Percentiles rank a stretch among this genome's conserved stretches.
These are phyloP conservation scores for Leptodermis oblonga DNA, from an alignment of 257 asterid species.

Conservation along the genomic window DNA sequence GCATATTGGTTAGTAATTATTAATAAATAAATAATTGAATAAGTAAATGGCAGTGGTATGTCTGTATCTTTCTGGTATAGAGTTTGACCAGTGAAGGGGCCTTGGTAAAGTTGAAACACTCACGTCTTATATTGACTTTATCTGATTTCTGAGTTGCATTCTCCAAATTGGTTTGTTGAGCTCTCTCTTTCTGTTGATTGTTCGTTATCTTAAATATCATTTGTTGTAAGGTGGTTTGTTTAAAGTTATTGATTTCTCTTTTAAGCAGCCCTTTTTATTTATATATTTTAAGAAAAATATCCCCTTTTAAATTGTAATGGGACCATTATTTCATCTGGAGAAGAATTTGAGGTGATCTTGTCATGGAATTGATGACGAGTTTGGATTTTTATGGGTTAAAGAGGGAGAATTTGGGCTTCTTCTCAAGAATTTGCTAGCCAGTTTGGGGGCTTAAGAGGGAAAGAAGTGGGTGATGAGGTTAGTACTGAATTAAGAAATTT, in stretches of 20 bases:
- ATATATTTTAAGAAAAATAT: conserved; percentile 3
- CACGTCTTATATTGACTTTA: not conserved
- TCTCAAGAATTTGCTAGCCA: conserved; percentile 38
- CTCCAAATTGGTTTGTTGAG: conserved; percentile 62
- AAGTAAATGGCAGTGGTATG: not conserved
- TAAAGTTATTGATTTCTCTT: conserved; percentile 42
- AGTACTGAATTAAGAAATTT: conserved; percentile 23
- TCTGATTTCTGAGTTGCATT: not conserved
- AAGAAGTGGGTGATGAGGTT: conserved; percentile 93
- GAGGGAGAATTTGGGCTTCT: conserved; percentile 19
- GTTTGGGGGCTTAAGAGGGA: conserved; percentile 72
- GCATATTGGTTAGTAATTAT: too few relatives aligned
- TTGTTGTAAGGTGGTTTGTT: conserved; percentile 64
- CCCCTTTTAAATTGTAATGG: conserved; percentile 32
- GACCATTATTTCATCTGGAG: conserved; percentile 31
- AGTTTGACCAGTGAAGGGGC: conserved; percentile 41
- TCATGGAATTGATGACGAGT: conserved; percentile 45
- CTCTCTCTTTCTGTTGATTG: conserved; percentile 55
- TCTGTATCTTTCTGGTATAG: conserved; percentile 29
- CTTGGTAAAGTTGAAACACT: conserved; percentile 15
- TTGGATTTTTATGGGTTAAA: conserved; percentile 25
- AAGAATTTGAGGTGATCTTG: conserved; percentile 45
- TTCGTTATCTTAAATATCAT: conserved; percentile 45
- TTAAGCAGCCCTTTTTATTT: conserved; percentile 48
- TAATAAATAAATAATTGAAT: not conserved